Evolutionary conservation across 2,329 filamentous ascomycete genomes (phyloP), one percentile per base, ranked within the genome.

Genomic region (Coccinonectria pachysandricola): DNA sequence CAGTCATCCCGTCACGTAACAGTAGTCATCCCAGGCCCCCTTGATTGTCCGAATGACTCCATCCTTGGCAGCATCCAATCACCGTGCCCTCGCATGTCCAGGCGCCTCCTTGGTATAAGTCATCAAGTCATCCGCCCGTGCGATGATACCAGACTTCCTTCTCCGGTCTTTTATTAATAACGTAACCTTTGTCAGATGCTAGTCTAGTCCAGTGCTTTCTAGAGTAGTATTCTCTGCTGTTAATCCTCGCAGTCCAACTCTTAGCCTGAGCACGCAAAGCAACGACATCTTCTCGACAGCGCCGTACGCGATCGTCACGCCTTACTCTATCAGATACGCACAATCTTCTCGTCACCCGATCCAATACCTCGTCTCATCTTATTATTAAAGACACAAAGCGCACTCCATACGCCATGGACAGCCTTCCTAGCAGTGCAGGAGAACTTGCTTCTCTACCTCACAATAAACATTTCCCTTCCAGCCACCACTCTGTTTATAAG

Each of bases 11-110:
- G 24, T 24, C 19, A n/a, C n/a, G n/a, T n/a, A 22, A 20, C 15
- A 7, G 17, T 10, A 12, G 15, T 19, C 27, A n/a, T 18, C 15
- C 9, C 15, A 11, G 27, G 24, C 22, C 42, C 39, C 39, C 32
- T 40, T 43, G 28, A 18, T 35, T 16, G 37, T 14, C 30, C 41
- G 35, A 36, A 46, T 46, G 43, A 46, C 43, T 46, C 42, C 33
- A 28, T 37, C n/a, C n/a, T n/a, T n/a, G n/a, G n/a, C 32, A 26
- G 25, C 23, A 14, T 19, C 42, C 39, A 44, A 42, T 42, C 32
- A 39, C 20, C 24, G 19, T 12, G 15, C 21, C 21, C 33, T 42
- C 30, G 28, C 39, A 39, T 24, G 26, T 28, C 24, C 27, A 34
- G 30, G 32, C 36, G 26, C 35, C 37, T 28, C 17, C 26, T 30